A percentile compares a stretch with the other conserved stretches of the same genome.
phyloP scores from a whole-genome alignment of 108 stramenopile genomes.

The Nitzschia inconspicua region DNA sequence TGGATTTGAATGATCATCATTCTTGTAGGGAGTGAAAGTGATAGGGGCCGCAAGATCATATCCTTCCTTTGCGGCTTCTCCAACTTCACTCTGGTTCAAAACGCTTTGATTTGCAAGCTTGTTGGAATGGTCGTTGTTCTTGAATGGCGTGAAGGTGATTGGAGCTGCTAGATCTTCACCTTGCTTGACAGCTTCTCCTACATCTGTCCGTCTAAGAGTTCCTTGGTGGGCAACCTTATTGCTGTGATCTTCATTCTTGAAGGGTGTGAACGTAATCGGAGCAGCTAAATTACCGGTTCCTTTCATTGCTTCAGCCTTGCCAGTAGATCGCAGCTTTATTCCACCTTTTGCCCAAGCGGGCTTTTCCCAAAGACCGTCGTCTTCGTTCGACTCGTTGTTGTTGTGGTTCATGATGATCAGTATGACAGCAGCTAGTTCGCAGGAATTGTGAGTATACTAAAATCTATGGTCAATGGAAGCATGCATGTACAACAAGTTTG shows the following conservation, averaged over 20 bases:
- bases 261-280: conserved; percentile 34
- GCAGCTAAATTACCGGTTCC: conserved; percentile 25
- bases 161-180: conserved; percentile 25
- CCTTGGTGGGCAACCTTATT: conserved; percentile 27
- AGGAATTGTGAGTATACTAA: too few species aligned
- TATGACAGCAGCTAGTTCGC: too few species aligned
- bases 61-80: conserved; percentile 18
- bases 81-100: conserved; percentile 13
- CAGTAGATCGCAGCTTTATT: conserved; percentile 25
- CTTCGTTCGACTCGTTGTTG: not conserved
- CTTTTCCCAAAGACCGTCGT: conserved; percentile 31
- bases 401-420: not conserved
- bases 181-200: conserved; percentile 21
- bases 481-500: too few species aligned
- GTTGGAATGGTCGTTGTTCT: conserved; percentile 32
- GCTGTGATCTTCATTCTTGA: conserved; percentile 29
- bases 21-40: conserved; percentile 37
- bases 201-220: not conserved
- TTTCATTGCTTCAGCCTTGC: conserved; percentile 26
- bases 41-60: conserved; percentile 29
- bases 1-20: conserved; percentile 33
- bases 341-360: conserved; percentile 35
- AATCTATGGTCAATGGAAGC: too few species aligned
- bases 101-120: conserved; percentile 15
- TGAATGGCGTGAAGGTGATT: conserved; percentile 28